Evolutionary conservation across 345 rosid genomes (phyloP).

Genomic region (Euphorbia tirucalli): DNA sequence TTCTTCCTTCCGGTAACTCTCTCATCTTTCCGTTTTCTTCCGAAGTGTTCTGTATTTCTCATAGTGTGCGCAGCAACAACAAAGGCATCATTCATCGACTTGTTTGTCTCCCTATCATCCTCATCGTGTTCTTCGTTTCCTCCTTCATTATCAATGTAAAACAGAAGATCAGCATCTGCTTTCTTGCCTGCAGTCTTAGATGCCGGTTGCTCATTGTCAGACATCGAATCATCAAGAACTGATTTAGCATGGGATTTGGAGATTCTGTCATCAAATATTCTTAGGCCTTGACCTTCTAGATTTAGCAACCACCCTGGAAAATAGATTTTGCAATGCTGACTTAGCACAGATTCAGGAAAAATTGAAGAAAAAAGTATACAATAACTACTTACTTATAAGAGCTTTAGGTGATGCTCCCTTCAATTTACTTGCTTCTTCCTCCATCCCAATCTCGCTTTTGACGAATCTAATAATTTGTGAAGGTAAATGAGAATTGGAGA

Average conservation of each 20-base stretch:
- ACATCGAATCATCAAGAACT: slow-evolving; percentile 29
- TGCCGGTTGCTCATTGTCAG: slow-evolving; percentile 21
- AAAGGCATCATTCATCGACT: slow-evolving; percentile 37
- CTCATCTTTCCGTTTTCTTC: slow-evolving; percentile 33
- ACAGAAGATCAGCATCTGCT: slow-evolving; percentile 23
- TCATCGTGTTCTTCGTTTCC: slow-evolving; percentile 26
- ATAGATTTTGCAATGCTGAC: neutral
- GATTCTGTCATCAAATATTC: slow-evolving; percentile 36
- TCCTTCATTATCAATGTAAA: slow-evolving; percentile 44
- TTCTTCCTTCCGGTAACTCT: slow-evolving; percentile 23
- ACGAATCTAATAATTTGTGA: slow-evolving; percentile 37
- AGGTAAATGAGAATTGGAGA: slow-evolving; percentile 36
- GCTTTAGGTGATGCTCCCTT: slow-evolving; percentile 46
- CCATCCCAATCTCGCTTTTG: slow-evolving; percentile 29
- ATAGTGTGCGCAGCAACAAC: slow-evolving; percentile 44
- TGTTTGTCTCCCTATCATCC: slow-evolving; percentile 26
- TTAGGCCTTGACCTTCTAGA: slow-evolving; percentile 46
- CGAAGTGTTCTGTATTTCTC: slow-evolving; percentile 21
- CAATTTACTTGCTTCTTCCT: slow-evolving; percentile 28
- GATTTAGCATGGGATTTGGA: slow-evolving; percentile 39
- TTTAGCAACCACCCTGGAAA: slow-evolving; percentile 41
- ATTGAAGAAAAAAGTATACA: neutral
- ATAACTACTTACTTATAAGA: slow-evolving; percentile 43
- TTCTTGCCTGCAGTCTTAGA: slow-evolving; percentile 22
- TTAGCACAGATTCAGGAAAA: too few species aligned